Evolutionary conservation across 176 grass and related monocot species (phyloP).

Genomic region (Zoysia pacifica): DNA sequence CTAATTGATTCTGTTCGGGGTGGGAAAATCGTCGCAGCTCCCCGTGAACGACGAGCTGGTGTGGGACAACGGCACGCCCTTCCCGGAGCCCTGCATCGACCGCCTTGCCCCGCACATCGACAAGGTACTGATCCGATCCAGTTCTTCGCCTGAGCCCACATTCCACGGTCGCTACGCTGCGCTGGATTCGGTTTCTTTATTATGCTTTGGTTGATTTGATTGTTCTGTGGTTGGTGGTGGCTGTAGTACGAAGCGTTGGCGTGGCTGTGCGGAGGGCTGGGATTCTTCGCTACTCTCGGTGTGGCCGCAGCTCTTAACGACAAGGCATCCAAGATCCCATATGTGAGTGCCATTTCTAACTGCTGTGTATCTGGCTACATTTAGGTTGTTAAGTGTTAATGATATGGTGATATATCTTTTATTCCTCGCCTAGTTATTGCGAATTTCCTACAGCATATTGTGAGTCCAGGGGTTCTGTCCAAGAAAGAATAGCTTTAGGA

Average conservation of each 20-base stretch:
- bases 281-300: constrained; percentile 75
- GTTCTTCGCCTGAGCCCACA: no score
- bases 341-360: constrained; percentile 55
- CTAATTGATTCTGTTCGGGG: constrained; percentile 18
- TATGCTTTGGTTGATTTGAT: constrained; percentile 5
- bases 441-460: neutral
- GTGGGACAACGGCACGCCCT: constrained; percentile 97
- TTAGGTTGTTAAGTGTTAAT: neutral
- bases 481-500: neutral
- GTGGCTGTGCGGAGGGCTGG: constrained; percentile 85
- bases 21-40: constrained; percentile 44
- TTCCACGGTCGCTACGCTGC: neutral
- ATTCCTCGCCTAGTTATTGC: neutral
- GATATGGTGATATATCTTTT: no score
- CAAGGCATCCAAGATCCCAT: constrained; percentile 89
- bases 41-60: constrained; percentile 70
- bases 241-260: constrained; percentile 85
- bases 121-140: constrained; percentile 51
- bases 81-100: constrained; percentile 91
- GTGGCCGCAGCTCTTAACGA: constrained; percentile 69
- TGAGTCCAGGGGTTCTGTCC: neutral
- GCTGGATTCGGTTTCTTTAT: constrained; percentile 26
- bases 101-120: constrained; percentile 88
- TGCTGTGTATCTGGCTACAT: neutral
- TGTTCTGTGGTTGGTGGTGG: neutral